Evolutionary conservation across 2,329 filamentous ascomycete genomes (phyloP).

Genomic region (Fusarium irregulare): DNA sequence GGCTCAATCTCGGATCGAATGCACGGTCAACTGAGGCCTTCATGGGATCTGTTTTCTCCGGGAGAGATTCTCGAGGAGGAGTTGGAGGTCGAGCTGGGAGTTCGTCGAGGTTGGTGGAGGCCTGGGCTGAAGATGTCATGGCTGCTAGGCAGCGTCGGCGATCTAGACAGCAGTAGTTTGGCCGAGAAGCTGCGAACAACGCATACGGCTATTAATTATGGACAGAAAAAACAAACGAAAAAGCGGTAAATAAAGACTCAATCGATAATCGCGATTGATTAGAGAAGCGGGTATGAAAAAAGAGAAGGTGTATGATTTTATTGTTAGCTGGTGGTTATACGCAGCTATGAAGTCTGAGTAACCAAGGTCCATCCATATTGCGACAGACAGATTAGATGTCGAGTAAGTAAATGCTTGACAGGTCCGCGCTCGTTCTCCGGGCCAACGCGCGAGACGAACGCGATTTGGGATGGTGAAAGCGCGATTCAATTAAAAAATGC

Average conservation of each 20-base stretch:
- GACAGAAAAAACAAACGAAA: slow-evolving; percentile 6
- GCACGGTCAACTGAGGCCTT: slow-evolving; percentile 53
- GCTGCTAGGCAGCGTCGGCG: slow-evolving; percentile 54
- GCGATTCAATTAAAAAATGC: slow-evolving; percentile 45
- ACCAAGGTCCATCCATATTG: slow-evolving; percentile 12
- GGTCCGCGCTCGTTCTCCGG: slow-evolving; percentile 38
- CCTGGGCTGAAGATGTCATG: slow-evolving; percentile 57
- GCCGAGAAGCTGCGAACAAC: slow-evolving; percentile 41
- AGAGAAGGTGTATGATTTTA: not conserved
- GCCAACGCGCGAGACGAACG: slow-evolving; percentile 42
- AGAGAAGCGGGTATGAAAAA: not conserved
- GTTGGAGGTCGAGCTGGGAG: slow-evolving; percentile 73
- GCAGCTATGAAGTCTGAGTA: slow-evolving; percentile 24
- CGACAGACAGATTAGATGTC: not conserved
- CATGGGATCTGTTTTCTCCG: slow-evolving; percentile 51
- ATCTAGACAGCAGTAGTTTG: slow-evolving; percentile 53
- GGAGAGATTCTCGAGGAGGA: slow-evolving; percentile 68
- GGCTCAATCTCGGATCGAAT: slow-evolving; percentile 52
- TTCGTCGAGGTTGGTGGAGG: slow-evolving; percentile 59
- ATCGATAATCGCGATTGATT: not conserved
- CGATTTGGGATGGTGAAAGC: slow-evolving; percentile 30
- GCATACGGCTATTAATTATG: slow-evolving; percentile 35
- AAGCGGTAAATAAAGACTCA: slow-evolving; percentile 4
- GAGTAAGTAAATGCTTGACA: slow-evolving; percentile 28
- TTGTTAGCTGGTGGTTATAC: slow-evolving; percentile 5